Conservation (phyloP, 2,329 filamentous ascomycete genomes). For the Pyricularia sp. region DNA sequence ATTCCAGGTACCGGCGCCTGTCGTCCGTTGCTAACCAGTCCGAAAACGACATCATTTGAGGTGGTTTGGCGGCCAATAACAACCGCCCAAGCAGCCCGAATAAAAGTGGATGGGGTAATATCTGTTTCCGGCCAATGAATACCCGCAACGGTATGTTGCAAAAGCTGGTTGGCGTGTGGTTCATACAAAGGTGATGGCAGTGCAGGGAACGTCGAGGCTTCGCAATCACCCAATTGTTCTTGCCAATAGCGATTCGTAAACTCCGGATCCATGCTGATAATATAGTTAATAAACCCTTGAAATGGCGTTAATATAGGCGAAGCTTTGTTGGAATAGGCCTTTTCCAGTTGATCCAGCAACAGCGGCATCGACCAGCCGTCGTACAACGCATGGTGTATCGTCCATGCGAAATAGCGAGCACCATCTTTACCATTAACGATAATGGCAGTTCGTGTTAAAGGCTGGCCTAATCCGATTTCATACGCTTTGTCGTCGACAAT, state of each 20-base stretch:
- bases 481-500: background rate
- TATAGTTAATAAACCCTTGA: background rate
- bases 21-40: background rate
- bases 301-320: background rate
- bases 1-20: background rate
- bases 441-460: background rate
- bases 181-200: background rate
- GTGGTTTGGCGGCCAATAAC: background rate
- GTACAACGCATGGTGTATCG: background rate
- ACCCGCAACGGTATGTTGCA: background rate
- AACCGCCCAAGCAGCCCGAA: background rate
- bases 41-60: background rate
- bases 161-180: background rate
- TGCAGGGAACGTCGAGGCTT: background rate
- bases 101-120: background rate
- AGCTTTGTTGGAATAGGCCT: background rate
- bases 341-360: background rate
- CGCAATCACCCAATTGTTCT: background rate
- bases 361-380: background rate
- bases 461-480: background rate
- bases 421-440: background rate
- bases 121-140: background rate
- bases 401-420: background rate
- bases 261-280: background rate
- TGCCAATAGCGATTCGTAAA: background rate